Percentiles rank a stretch among this genome's conserved stretches.
phyloP scores from a whole-genome alignment of 2,329 filamentous ascomycete species.

The Drechslerella stenobrocha region DNA sequence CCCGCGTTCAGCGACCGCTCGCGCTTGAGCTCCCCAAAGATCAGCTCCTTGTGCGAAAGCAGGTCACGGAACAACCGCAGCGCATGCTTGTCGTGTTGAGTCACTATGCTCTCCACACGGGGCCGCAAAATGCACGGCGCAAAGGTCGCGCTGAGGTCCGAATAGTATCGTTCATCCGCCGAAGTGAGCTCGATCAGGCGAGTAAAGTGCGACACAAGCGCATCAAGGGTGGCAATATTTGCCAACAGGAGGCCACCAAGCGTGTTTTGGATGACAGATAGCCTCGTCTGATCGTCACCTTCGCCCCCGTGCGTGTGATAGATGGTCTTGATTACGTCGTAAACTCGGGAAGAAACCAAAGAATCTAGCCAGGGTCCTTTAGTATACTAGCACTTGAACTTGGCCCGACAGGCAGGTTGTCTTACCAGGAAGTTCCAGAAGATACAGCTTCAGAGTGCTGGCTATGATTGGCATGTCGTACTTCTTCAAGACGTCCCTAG shows the following conservation, averaged over 20 bases:
- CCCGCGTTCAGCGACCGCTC: slow-evolving; percentile 69
- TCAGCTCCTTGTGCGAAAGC: slow-evolving; percentile 88
- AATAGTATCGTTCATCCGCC: slow-evolving; percentile 82
- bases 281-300: slow-evolving; percentile 73
- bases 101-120: slow-evolving; percentile 81
- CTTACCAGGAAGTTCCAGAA: slow-evolving; percentile 89
- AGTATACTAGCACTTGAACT: not conserved
- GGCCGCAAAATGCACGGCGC: slow-evolving; percentile 87
- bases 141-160: slow-evolving; percentile 71
- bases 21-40: slow-evolving; percentile 95
- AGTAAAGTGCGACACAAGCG: slow-evolving; percentile 97
- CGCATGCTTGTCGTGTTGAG: slow-evolving; percentile 91
- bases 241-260: slow-evolving; percentile 90
- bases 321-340: slow-evolving; percentile 97
- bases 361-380: slow-evolving; percentile 67
- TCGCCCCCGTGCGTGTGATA: slow-evolving; percentile 82
- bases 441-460: slow-evolving; percentile 87
- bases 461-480: slow-evolving; percentile 95
- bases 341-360: slow-evolving; percentile 96
- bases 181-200: slow-evolving; percentile 95
- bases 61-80: slow-evolving; percentile 89
- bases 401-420: slow-evolving; percentile 25
- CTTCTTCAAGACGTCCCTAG: slow-evolving; percentile 75
- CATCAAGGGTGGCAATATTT: slow-evolving; percentile 98
- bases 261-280: slow-evolving; percentile 92